Conservation (phyloP, 2,329 filamentous ascomycete species). For the Scedosporium minutisporum region DNA sequence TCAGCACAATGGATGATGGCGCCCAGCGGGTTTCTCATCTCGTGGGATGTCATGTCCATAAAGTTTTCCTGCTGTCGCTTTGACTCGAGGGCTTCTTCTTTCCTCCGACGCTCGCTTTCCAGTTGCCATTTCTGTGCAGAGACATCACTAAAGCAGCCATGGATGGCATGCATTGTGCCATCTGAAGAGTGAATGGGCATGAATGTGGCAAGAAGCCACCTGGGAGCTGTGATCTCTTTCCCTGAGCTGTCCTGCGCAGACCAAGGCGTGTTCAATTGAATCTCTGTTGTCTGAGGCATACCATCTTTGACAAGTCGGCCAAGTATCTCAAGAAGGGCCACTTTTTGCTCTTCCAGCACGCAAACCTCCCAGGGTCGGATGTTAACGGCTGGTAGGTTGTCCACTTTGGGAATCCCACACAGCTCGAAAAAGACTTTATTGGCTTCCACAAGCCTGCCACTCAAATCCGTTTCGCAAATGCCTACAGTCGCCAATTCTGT, state of each 20-base stretch:
- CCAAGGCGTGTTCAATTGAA: conserved; percentile 38
- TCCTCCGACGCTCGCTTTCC: conserved; percentile 37
- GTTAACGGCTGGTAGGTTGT: conserved; percentile 23
- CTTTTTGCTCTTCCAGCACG: conserved; percentile 34
- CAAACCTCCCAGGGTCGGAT: conserved; percentile 35
- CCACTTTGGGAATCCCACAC: conserved; percentile 34
- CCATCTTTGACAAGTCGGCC: conserved; percentile 28
- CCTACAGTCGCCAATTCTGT: conserved; percentile 44
- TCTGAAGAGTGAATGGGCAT: conserved; percentile 39
- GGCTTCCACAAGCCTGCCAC: conserved; percentile 37
- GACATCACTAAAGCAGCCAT: conserved; percentile 38
- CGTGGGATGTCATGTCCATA: conserved; percentile 66
- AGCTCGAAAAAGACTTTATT: conserved; percentile 46
- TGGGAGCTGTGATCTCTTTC: conserved; percentile 30
- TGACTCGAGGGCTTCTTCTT: conserved; percentile 47
- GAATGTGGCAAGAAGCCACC: conserved; percentile 40
- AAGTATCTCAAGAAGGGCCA: conserved; percentile 28
- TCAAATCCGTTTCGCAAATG: conserved; percentile 44
- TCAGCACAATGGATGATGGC: conserved; percentile 69
- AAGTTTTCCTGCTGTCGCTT: conserved; percentile 70
- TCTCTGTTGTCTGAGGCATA: conserved; percentile 34
- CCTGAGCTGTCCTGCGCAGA: conserved; percentile 34
- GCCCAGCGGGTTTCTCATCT: conserved; percentile 64
- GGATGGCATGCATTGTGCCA: conserved; percentile 34
- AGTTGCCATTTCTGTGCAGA: conserved; percentile 41